These are phyloP conservation scores for Xylaria arbuscula DNA, from an alignment of 2,329 filamentous ascomycete genomes.

Conservation along the genomic window DNA sequence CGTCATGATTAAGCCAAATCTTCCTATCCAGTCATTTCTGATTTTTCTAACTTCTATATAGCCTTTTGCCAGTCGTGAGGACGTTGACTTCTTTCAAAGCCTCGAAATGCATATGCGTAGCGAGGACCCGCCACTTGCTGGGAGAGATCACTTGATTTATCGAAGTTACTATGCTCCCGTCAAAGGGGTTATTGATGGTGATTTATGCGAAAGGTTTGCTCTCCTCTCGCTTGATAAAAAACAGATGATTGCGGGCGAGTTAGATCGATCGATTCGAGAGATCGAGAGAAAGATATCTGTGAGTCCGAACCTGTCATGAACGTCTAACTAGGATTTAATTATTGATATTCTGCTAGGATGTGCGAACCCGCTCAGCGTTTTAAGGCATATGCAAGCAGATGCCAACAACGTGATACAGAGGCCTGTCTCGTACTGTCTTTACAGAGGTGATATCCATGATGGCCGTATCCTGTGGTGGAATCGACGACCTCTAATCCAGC, in stretches of 20 bases:
- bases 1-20: too few species aligned
- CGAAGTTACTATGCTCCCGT: conserved; percentile 95
- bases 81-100: conserved; percentile 97
- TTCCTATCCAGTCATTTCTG: neutral
- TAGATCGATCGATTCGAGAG: conserved; percentile 90
- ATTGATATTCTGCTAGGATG: conserved; percentile 57
- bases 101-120: conserved; percentile 88
- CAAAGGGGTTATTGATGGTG: conserved; percentile 96
- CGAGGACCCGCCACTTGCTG: conserved; percentile 88
- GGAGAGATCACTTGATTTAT: conserved; percentile 95
- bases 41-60: neutral
- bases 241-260: conserved; percentile 91
- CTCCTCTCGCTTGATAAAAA: conserved; percentile 88
- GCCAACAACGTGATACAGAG: neutral
- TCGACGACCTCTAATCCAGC: neutral
- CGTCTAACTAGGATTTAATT: neutral
- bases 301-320: conserved; percentile 44
- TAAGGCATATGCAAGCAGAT: conserved; percentile 47
- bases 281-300: conserved; percentile 95
- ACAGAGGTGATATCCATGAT: conserved; percentile 6
- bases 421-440: conserved; percentile 5
- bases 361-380: conserved; percentile 69
- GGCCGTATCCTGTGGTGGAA: neutral
- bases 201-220: conserved; percentile 92
- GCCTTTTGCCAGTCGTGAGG: conserved; percentile 90